Evolutionary conservation across 345 rosid genomes (phyloP).

Genomic region (Cardamine chenopodiifolia): DNA sequence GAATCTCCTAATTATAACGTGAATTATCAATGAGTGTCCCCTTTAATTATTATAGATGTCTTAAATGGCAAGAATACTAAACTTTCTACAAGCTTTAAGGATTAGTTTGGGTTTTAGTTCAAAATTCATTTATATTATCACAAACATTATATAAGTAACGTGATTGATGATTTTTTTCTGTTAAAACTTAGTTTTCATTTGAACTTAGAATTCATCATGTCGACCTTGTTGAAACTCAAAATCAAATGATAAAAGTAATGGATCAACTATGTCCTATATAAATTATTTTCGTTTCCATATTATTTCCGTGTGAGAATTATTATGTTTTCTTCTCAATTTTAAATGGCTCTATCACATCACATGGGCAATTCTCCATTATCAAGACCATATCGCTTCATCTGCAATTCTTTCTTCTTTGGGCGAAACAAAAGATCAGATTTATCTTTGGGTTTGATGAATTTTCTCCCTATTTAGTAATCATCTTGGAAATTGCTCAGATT

Average conservation of each 20-base stretch:
- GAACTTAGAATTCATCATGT: not conserved
- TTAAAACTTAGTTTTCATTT: not conserved
- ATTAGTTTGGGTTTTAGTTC: not conserved
- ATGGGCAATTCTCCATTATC: slow-evolving; percentile 34
- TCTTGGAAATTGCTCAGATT: slow-evolving; percentile 29
- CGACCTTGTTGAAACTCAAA: not conserved
- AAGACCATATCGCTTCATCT: slow-evolving; percentile 32
- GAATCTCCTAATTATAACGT: not conserved
- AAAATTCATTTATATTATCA: not conserved
- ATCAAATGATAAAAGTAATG: not conserved
- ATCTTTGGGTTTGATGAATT: slow-evolving; percentile 40
- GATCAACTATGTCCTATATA: not conserved
- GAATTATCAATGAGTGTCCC: not conserved
- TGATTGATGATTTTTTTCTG: not conserved
- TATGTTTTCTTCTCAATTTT: slow-evolving; percentile 14
- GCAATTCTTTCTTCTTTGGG: slow-evolving; percentile 46
- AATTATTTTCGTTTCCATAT: not conserved
- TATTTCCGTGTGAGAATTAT: slow-evolving; percentile 11
- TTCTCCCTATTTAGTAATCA: slow-evolving; percentile 29
- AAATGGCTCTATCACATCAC: slow-evolving; percentile 28
- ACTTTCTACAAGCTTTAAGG: not conserved
- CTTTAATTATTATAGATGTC: not conserved
- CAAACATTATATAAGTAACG: not conserved
- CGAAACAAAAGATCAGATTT: slow-evolving; percentile 44
- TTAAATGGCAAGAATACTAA: not conserved